These are phyloP conservation scores for Leavenworthia alabamica DNA, from an alignment of 345 rosid species.

Conservation along the genomic window DNA sequence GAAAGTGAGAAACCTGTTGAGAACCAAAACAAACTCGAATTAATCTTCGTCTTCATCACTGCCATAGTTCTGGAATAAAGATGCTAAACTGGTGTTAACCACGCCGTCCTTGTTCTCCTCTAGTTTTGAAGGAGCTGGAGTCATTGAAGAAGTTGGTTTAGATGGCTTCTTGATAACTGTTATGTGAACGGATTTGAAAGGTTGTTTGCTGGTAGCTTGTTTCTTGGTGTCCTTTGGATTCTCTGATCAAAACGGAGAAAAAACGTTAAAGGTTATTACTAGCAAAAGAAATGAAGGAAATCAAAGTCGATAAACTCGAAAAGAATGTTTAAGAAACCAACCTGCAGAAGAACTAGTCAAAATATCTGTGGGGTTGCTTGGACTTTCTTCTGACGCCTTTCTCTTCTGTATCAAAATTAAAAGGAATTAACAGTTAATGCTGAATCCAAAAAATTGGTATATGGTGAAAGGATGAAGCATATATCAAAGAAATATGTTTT, in stretches of 20 bases:
- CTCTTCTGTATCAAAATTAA: constrained; percentile 42
- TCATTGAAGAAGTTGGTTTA: constrained; percentile 8
- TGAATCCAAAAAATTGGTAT: not conserved
- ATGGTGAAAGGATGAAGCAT: not conserved
- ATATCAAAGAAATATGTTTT: not conserved
- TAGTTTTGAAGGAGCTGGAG: constrained; percentile 15
- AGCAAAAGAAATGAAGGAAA: not conserved
- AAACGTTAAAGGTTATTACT: not conserved
- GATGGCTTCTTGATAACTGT: constrained; percentile 46
- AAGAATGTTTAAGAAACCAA: constrained; percentile 16
- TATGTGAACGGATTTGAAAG: constrained; percentile 37
- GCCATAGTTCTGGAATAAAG: constrained; percentile 57
- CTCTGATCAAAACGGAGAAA: constrained; percentile 19
- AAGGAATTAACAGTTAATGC: constrained; percentile 1
- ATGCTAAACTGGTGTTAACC: constrained; percentile 34
- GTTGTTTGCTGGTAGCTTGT: constrained; percentile 29
- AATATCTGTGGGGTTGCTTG: constrained; percentile 47
- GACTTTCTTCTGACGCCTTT: constrained; percentile 41
- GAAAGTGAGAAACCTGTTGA: not conserved
- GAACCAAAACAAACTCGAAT: not conserved
- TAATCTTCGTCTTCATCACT: constrained; percentile 54
- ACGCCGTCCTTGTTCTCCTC: constrained; percentile 35
- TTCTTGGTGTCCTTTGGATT: constrained; percentile 19
- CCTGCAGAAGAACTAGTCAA: constrained; percentile 39
- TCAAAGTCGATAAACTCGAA: not conserved